Base-by-base conservation (phyloP, 1,284 basidiomycete species). In the Cutaneotrichosporon mucoides region DNA sequence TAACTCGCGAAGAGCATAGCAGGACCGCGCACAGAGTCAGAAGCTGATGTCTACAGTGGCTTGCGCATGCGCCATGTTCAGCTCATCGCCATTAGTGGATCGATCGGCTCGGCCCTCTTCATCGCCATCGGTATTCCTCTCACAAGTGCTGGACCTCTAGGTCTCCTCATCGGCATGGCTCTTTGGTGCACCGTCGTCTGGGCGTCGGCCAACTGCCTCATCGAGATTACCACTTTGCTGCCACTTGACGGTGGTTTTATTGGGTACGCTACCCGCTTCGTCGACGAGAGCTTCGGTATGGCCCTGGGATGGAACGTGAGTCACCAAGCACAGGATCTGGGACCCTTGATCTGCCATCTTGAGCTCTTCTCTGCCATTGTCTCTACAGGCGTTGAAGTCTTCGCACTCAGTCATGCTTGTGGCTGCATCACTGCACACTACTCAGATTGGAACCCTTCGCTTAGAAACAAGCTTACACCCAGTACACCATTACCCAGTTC, bases 1-100 rank as follows among this genome's bases (percentile, higher is more conserved):
- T 24, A 24, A 24, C 24, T 24, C 24, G 24, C 24, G 24, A 24
- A 24, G 24, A 24, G 24, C 24, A 24, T 3, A 24, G 24, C 24
- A 24, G 24, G 24, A 24, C 24, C 24, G 24, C 24, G 24, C 24
- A 24, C 24, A 24, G 24, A 24, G 24, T 24, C 24, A 24, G 24
- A 24, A 24, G 24, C 24, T 24, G 24, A 24, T 24, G 24, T 11
- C 2, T 12, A 5, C 41, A 54, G 57, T 3, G 66, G 66, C 41
- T 62, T 68, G 13, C 54, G 57, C 8, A 63, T 66, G 61, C 61
- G 69, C n/a, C 68, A 71, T 49, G 42, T 71, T n/a, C 68, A 69
- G 57, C 57, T 71, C 7, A 64, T 68, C 13, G 65, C 67, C 47
- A 69, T 71, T 52, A 66, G 13, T 55, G 63, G 10, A 57, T 71